A percentile compares a stretch with the other conserved stretches of the same genome.
These are phyloP conservation scores for Stellera chamaejasme DNA, from an alignment of 345 rosid genomes.

Conservation along the genomic window DNA sequence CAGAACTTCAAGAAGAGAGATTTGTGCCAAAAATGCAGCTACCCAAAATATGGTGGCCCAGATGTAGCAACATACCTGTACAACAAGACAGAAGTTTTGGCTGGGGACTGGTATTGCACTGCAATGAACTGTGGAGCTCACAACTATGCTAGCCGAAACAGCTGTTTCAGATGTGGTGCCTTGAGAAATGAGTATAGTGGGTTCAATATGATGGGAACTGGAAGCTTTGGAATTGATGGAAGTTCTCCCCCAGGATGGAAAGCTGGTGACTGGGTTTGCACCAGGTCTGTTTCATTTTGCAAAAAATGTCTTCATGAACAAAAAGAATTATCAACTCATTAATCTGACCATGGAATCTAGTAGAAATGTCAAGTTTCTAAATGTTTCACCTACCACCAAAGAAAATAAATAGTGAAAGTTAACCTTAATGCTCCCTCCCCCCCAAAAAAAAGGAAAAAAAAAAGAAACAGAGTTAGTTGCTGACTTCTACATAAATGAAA, in stretches of 20 bases:
- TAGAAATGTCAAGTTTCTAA: no score
- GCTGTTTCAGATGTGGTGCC: conserved; percentile 65
- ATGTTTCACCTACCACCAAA: no score
- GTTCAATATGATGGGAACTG: conserved; percentile 5
- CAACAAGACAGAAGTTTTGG: conserved; percentile 51
- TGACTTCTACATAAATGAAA: no score
- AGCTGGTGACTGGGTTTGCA: conserved; percentile 93
- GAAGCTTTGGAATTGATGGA: conserved; percentile 23
- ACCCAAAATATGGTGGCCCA: conserved; percentile 70
- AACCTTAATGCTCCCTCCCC: no score
- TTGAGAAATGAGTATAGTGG: conserved; percentile 33
- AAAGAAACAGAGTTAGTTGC: no score
- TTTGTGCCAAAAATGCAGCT: conserved; percentile 60
- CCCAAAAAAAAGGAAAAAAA: no score
- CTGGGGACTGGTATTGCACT: conserved; percentile 98
- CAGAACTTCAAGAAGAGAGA: conserved; percentile 76
- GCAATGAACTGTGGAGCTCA: conserved; percentile 78
- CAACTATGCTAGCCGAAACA: conserved; percentile 79
- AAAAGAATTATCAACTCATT: neutral
- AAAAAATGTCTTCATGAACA: neutral
- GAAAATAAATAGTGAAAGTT: no score
- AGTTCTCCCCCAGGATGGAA: conserved; percentile 78
- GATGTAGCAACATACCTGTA: conserved; percentile 47
- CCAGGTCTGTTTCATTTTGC: conserved; percentile 28
- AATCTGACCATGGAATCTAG: no score